Evolutionary conservation across 2,329 filamentous ascomycete genomes (phyloP), one percentile per base, ranked within the genome.

Genomic region (Botrytis porri): DNA sequence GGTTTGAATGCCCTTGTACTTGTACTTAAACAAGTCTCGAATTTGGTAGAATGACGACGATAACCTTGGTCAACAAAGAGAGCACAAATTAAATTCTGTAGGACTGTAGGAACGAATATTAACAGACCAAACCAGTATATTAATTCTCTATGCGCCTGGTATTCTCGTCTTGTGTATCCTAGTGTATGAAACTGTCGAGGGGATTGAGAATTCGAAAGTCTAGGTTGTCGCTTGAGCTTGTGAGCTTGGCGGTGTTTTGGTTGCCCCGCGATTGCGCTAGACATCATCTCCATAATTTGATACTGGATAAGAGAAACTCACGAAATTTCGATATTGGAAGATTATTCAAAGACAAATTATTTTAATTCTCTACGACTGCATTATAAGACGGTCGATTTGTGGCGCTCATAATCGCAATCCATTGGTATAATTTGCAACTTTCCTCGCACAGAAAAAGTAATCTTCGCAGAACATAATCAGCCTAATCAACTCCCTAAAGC

Each of bases 251-350:
- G 70, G 60, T 66, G 61, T 54, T 51, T 71, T 57, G 39, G 66
- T 72, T 76, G 75, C 76, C 77, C 75, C 77, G 77, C 77, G 74
- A 77, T 75, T 63, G 70, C 77, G 72, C 76, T 77, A 78, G 73
- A 71, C 61, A 71, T 65, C 69, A 70, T 72, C 35, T 73, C 73
- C 74, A 73, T 72, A 59, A 73, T 74, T 74, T 66, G 64, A 76
- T 74, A 74, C n/a, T 72, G 41, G 57, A 71, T 57, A 39, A 73
- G 41, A 37, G 64, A 43, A 35, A 51, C 39, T 71, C 39, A 61
- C 6, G 59, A 70, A 60, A 51, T 60, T 43, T 59, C 22, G 43
- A 57, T 67, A 67, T 57, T 67, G 20, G 20, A 3, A 12, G 12
- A 35, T 48, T 35, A 65, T 65, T 65, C 10, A 22, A 45, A 48